Conservation (phyloP, 805 yeast species). For the Wickerhamiella azyma region DNA sequence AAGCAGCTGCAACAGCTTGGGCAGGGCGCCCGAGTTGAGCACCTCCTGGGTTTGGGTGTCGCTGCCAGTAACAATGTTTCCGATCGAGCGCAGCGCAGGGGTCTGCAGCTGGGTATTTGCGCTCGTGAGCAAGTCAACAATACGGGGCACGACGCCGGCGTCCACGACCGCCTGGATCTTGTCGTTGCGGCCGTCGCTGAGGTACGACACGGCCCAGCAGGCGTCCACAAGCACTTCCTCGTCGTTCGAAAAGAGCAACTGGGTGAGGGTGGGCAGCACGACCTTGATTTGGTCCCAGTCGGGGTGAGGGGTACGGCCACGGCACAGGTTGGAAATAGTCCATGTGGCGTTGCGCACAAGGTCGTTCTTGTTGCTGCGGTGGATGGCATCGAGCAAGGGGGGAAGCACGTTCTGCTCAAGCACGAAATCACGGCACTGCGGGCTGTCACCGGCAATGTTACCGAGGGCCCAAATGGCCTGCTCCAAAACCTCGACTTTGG, state of each 20-base stretch:
- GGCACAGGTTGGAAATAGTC: constrained; percentile 91
- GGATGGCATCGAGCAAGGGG: constrained; percentile 69
- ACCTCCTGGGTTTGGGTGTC: constrained; percentile 92
- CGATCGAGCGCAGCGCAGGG: constrained; percentile 94
- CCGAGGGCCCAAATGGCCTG: constrained; percentile 99
- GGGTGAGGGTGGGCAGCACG: constrained; percentile 84
- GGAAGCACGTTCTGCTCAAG: constrained; percentile 75
- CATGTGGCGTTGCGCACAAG: constrained; percentile 93
- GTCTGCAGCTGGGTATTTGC: constrained; percentile 81
- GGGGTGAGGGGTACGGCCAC: constrained; percentile 94
- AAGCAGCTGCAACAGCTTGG: constrained; percentile 68
- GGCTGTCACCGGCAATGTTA: constrained; percentile 96
- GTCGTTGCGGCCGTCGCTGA: constrained; percentile 83
- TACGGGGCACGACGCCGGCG: constrained; percentile 85
- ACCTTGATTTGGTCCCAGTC: constrained; percentile 79
- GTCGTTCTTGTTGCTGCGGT: constrained; percentile 64
- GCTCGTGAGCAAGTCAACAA: constrained; percentile 80
- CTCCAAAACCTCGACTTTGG: constrained; percentile 83
- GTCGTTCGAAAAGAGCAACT: constrained; percentile 79
- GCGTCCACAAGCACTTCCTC: constrained; percentile 92
- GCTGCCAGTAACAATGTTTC: constrained; percentile 95
- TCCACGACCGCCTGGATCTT: constrained; percentile 96
- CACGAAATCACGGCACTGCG: constrained; percentile 80
- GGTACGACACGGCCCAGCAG: constrained; percentile 95
- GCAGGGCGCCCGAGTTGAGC: constrained; percentile 81